Evolutionary conservation across 2,329 filamentous ascomycete species (phyloP).

Genomic region (Cryphonectria parasitica): DNA sequence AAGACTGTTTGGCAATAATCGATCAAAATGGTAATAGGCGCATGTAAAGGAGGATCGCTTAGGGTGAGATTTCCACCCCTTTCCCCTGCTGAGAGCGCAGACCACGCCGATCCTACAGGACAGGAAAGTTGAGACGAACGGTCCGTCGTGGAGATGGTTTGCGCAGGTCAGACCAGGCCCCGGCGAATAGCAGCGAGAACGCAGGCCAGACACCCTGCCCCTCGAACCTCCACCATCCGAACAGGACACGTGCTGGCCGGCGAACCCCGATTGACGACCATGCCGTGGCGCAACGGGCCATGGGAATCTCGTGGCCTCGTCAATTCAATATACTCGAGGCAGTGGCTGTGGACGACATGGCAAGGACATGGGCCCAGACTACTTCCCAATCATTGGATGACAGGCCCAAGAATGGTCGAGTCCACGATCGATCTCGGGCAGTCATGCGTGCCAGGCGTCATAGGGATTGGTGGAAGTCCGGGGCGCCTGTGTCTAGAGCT

Average conservation of each 20-base stretch:
- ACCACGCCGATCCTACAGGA: not conserved
- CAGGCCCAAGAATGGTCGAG: not conserved
- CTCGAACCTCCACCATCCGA: constrained; percentile 8
- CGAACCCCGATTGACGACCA: not conserved
- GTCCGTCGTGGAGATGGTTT: not conserved
- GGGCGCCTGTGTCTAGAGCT: not conserved
- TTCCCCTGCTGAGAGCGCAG: not conserved
- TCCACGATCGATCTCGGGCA: not conserved
- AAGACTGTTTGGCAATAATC: not conserved
- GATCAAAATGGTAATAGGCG: not conserved
- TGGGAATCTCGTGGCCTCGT: not conserved
- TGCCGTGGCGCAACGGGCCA: not conserved
- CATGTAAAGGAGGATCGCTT: not conserved
- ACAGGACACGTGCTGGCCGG: constrained; percentile 2
- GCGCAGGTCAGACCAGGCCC: constrained; percentile 14
- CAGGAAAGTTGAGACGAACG: constrained; percentile 24
- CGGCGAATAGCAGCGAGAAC: constrained; percentile 19
- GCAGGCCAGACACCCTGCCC: constrained; percentile 11
- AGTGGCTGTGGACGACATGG: not conserved
- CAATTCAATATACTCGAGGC: not conserved
- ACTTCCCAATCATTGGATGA: not conserved
- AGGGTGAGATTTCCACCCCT: not conserved
- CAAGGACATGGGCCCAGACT: not conserved
- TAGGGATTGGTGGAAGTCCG: constrained; percentile 15
- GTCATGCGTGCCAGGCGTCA: not conserved